These are phyloP conservation scores for Boletus rubescentipes DNA, from an alignment of 768 basidiomycete genomes.

Conservation along the genomic window DNA sequence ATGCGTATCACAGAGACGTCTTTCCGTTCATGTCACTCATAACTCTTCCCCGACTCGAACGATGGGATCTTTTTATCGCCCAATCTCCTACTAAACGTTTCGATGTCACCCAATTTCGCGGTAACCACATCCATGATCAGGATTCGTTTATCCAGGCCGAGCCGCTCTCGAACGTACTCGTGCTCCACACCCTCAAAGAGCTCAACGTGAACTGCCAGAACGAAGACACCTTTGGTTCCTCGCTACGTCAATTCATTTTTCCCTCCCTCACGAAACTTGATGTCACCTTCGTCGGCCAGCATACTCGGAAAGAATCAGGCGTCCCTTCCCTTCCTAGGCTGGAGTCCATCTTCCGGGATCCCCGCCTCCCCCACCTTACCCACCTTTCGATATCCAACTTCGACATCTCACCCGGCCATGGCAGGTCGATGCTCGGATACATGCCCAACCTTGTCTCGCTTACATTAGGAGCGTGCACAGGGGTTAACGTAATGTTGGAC, in stretches of 20 bases:
- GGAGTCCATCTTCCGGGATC: constrained; percentile 56
- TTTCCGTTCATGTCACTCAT: constrained; percentile 45
- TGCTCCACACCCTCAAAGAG: constrained; percentile 36
- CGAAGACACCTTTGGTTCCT: constrained; percentile 38
- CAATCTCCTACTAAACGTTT: constrained; percentile 29
- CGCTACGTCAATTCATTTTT: constrained; percentile 45
- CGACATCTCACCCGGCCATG: constrained; percentile 39
- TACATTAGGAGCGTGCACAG: constrained; percentile 46
- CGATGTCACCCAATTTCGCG: constrained; percentile 29
- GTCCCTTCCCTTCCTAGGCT: constrained; percentile 43
- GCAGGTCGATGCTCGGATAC: constrained; percentile 48
- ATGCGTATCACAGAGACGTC: constrained; percentile 42
- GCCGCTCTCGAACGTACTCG: constrained; percentile 30
- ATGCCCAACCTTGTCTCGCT: constrained; percentile 49
- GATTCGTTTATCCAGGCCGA: constrained; percentile 31
- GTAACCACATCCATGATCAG: constrained; percentile 29
- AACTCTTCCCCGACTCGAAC: constrained; percentile 39
- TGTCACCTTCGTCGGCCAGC: constrained; percentile 39
- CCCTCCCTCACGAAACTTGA: constrained; percentile 46
- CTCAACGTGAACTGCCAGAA: constrained; percentile 43
- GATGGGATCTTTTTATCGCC: constrained; percentile 45
- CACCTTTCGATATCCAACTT: constrained; percentile 51
- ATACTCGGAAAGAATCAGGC: constrained; percentile 19
- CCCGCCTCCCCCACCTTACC: constrained; percentile 49
- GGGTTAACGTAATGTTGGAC: constrained; percentile 41